Evolutionary conservation across 306 rosid species (phyloP).

Genomic region (Hippophae rhamnoides): DNA sequence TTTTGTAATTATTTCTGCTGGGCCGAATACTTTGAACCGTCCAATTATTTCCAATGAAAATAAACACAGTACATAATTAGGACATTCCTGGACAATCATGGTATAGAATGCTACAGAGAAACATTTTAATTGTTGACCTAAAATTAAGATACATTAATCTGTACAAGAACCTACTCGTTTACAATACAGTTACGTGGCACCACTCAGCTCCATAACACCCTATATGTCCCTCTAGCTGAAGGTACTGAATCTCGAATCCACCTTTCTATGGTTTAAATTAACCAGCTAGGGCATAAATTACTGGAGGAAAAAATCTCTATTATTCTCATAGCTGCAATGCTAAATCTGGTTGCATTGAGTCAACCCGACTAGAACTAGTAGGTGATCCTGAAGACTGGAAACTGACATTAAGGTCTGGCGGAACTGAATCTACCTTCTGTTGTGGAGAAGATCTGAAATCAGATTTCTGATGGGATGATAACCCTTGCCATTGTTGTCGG

Average conservation of each 20-base stretch:
- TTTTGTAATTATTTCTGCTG: too few relatives aligned
- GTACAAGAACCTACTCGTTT: conserved; percentile 39
- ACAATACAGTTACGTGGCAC: conserved; percentile 29
- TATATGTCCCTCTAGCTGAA: conserved; percentile 19
- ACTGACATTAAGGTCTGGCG: conserved; percentile 50
- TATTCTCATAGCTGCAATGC: conserved; percentile 55
- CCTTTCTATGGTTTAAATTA: conserved; percentile 43
- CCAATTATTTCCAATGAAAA: too few relatives aligned
- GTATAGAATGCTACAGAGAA: too few relatives aligned
- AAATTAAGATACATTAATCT: conserved; percentile 36
- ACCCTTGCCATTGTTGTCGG: conserved; percentile 26
- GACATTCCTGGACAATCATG: not conserved
- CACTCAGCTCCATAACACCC: conserved; percentile 11
- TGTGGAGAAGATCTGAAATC: conserved; percentile 21
- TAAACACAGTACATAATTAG: conserved; percentile 6
- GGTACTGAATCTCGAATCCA: conserved; percentile 26
- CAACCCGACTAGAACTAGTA: conserved; percentile 47
- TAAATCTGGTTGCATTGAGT: conserved; percentile 53
- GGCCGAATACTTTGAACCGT: too few relatives aligned
- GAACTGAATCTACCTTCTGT: conserved; percentile 38
- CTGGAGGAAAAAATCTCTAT: conserved; percentile 7
- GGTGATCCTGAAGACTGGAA: conserved; percentile 60
- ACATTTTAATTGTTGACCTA: conserved; percentile 14
- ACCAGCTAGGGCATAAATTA: conserved; percentile 13
- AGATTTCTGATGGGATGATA: conserved; percentile 17